Conservation (phyloP, 2,329 filamentous ascomycete genomes). For the Trichophyton equinum region DNA sequence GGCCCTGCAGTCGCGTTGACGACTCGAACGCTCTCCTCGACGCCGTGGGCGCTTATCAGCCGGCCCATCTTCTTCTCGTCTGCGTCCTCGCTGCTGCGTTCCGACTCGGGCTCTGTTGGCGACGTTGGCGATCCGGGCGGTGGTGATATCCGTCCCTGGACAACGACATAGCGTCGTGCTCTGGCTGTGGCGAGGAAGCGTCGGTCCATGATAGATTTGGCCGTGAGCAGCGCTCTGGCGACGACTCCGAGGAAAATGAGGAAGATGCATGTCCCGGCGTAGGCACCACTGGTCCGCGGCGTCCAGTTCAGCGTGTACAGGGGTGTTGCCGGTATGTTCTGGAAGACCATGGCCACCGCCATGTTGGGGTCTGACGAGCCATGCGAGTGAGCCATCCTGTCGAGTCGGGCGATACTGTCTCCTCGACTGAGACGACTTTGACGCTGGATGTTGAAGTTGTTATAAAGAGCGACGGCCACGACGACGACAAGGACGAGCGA, state of each 20-base stretch:
- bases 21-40: conserved; percentile 69
- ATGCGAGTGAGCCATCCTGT: conserved; percentile 1
- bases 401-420: not conserved
- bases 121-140: too few relatives aligned
- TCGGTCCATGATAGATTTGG: conserved; percentile 48
- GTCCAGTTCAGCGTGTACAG: conserved; percentile 62
- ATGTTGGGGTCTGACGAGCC: not conserved
- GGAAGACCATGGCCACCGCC: conserved; percentile 30
- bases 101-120: conserved; percentile 32
- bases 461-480: too few relatives aligned
- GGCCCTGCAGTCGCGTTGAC: conserved; percentile 45
- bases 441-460: not conserved
- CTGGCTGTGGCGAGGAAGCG: conserved; percentile 60
- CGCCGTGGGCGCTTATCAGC: conserved; percentile 58
- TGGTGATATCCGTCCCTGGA: conserved; percentile 44
- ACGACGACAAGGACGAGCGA: not conserved
- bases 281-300: conserved; percentile 54
- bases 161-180: conserved; percentile 62
- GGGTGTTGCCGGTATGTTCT: conserved; percentile 45
- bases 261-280: conserved; percentile 87
- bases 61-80: conserved; percentile 52
- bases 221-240: conserved; percentile 58
- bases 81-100: conserved; percentile 40
- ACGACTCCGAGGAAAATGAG: conserved; percentile 61
- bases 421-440: not conserved